Conservation (phyloP, 441 rosid genomes). For the Erodium chrysanthum region DNA sequence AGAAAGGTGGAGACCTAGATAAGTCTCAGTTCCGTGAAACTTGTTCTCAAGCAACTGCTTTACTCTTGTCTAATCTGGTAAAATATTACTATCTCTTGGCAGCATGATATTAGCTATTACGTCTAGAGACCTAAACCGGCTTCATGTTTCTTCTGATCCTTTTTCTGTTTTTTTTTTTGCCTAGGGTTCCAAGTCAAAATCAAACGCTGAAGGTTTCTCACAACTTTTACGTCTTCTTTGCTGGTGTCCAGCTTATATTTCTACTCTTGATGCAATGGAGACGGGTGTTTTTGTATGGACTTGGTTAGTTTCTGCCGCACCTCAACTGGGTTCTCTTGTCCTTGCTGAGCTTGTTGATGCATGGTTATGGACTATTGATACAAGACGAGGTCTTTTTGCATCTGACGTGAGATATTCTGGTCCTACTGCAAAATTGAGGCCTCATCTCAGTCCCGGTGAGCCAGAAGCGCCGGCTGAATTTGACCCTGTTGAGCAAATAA, state of each 20-base stretch:
- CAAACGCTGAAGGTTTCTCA: conserved; percentile 77
- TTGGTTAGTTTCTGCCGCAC: conserved; percentile 98
- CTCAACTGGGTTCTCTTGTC: conserved; percentile 78
- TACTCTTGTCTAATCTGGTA: conserved; percentile 93
- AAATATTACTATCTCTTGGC: neutral
- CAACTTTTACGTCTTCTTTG: conserved; percentile 93
- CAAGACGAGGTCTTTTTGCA: conserved; percentile 90
- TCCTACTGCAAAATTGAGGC: conserved; percentile 89
- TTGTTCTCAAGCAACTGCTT: conserved; percentile 95
- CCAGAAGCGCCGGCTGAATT: conserved; percentile 60
- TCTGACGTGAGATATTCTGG: conserved; percentile 70
- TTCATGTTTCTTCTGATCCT: conserved; percentile 7
- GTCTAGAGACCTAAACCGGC: neutral
- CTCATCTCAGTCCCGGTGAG: conserved; percentile 90
- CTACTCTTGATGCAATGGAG: conserved; percentile 92
- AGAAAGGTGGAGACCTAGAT: conserved; percentile 81
- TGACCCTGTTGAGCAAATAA: conserved; percentile 83
- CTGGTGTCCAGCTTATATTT: conserved; percentile 99
- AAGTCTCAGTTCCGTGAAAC: conserved; percentile 75
- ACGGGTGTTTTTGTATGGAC: conserved; percentile 96
- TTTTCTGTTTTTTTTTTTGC: conserved; percentile 15
- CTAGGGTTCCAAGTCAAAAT: conserved; percentile 62
- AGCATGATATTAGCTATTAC: neutral
- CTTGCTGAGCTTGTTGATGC: conserved; percentile 99
- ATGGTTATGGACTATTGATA: conserved; percentile 98